Percentiles rank a stretch among this genome's conserved stretches.
These are phyloP conservation scores for Pichia cephalocereana DNA, from an alignment of 805 yeast genomes.

Conservation along the genomic window DNA sequence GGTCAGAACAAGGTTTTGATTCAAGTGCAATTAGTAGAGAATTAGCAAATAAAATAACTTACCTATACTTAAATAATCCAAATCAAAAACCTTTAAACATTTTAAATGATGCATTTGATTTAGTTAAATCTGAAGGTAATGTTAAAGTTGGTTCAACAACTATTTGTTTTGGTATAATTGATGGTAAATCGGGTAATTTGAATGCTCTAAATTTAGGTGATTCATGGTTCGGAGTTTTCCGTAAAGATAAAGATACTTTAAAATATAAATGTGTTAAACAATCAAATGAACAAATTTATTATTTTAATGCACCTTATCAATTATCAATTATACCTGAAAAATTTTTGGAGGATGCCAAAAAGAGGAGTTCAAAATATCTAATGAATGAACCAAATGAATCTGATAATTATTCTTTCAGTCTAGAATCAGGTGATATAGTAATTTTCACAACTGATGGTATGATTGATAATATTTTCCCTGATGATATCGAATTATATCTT, in stretches of 20 bases:
- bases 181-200: slow-evolving; percentile 42
- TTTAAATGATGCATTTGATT: slow-evolving; percentile 46
- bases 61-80: slow-evolving; percentile 21
- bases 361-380: slow-evolving; percentile 53
- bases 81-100: slow-evolving; percentile 35
- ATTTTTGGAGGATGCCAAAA: slow-evolving; percentile 42
- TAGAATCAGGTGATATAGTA: slow-evolving; percentile 65
- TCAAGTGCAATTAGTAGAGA: slow-evolving; percentile 82
- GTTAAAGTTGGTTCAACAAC: slow-evolving; percentile 93
- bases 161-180: slow-evolving; percentile 71
- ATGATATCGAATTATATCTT: slow-evolving; percentile 63
- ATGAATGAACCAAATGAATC: slow-evolving; percentile 64
- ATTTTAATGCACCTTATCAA: slow-evolving; percentile 89
- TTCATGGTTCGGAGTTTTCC: slow-evolving; percentile 85
- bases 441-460: slow-evolving; percentile 92
- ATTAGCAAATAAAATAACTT: slow-evolving; percentile 49
- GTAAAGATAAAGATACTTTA: slow-evolving; percentile 27
- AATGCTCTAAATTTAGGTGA: slow-evolving; percentile 82
- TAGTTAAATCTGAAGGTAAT: slow-evolving; percentile 41
- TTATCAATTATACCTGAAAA: slow-evolving; percentile 72
- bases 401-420: slow-evolving; percentile 55
- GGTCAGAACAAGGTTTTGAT: slow-evolving; percentile 89
- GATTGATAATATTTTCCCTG: slow-evolving; percentile 69
- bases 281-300: slow-evolving; percentile 73
- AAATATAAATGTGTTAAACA: slow-evolving; percentile 43